Evolutionary conservation across 1,139 yeast species (phyloP).

Genomic region (Kodamaea derodonti): DNA sequence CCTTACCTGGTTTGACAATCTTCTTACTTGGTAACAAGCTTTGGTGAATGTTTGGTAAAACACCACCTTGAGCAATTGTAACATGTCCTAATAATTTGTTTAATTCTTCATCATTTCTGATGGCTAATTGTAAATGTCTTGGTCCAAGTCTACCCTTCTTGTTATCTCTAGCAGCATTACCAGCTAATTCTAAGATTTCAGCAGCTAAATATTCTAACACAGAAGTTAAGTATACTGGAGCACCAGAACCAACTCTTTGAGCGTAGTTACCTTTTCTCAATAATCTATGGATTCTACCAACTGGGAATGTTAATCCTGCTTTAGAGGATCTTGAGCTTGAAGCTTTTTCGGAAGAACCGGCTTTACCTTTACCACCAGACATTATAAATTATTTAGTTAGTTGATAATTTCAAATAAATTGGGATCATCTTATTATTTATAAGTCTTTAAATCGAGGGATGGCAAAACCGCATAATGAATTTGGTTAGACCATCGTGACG

Average conservation of each 20-base stretch:
- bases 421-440: slow-evolving; percentile 6
- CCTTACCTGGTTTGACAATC: slow-evolving; percentile 60
- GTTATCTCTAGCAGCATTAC: slow-evolving; percentile 58
- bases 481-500: slow-evolving; percentile 2
- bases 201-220: slow-evolving; percentile 52
- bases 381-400: slow-evolving; percentile 16
- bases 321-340: slow-evolving; percentile 52
- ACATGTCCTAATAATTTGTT: slow-evolving; percentile 78
- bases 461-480: slow-evolving; percentile 4
- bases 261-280: slow-evolving; percentile 55
- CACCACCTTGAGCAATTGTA: slow-evolving; percentile 98
- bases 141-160: slow-evolving; percentile 56
- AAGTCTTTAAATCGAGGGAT: background rate
- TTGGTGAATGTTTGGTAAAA: slow-evolving; percentile 93
- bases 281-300: slow-evolving; percentile 54
- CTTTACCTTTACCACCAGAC: slow-evolving; percentile 56
- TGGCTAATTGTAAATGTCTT: slow-evolving; percentile 52
- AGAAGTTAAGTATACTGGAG: slow-evolving; percentile 52
- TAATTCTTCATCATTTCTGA: slow-evolving; percentile 53
- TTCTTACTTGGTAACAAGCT: slow-evolving; percentile 94
- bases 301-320: slow-evolving; percentile 55
- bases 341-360: slow-evolving; percentile 50
- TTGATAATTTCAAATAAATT: slow-evolving; percentile 1
- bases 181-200: slow-evolving; percentile 54
- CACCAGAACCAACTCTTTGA: slow-evolving; percentile 55